Evolutionary conservation across 352 stramenopile genomes (phyloP), one percentile per base, ranked within the genome.

Genomic region (Pythium folliculosum): DNA sequence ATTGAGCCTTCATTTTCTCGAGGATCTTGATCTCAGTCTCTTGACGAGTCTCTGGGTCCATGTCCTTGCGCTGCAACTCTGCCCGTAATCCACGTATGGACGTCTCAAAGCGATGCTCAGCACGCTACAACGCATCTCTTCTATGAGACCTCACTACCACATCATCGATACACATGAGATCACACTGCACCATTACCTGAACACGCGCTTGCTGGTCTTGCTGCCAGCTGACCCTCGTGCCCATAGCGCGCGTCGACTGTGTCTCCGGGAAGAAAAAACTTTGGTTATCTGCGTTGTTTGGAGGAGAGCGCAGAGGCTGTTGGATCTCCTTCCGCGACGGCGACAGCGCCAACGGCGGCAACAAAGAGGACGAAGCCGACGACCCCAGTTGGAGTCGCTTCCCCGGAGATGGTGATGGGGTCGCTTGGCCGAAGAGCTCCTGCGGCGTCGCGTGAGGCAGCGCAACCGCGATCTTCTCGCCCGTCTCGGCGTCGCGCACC

Each of bases 401-500:
- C 16, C 25, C 22, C 4, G 52, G 63, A 16, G 60, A 62, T 3
- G 40, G 22, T 16, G 32, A 43, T 23, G 48, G 48, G 7, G 48
- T 25, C 25, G 16, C 50, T 7, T 3, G 22, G 16, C 16, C n/a
- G n/a, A n/a, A n/a, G 27, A 19, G 9, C 21, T 10, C 25, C 10
- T 56, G 23, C 0, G 23, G 21, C 38, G 51, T 52, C 16, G 40
- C 43, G 30, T 40, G 27, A 30, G 55, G 49, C 44, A 32, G 44
- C 21, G 47, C 23, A n/a, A 90, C n/a, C 44, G 81, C 68, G 30
- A 93, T 62, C 37, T 62, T 58, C 62, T 91, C 83, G 5, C 81
- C 81, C 1, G 80, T 92, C 73, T 92, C 84, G 48, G 81, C 81
- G 45, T 92, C 81, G 30, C 64, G 65, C 57, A 90, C 80, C 22